A percentile compares a stretch with the other conserved stretches of the same genome.
These are phyloP conservation scores for Backusella tuberculispora DNA, from an alignment of 192 early-diverging fungal species.

Conservation along the genomic window DNA sequence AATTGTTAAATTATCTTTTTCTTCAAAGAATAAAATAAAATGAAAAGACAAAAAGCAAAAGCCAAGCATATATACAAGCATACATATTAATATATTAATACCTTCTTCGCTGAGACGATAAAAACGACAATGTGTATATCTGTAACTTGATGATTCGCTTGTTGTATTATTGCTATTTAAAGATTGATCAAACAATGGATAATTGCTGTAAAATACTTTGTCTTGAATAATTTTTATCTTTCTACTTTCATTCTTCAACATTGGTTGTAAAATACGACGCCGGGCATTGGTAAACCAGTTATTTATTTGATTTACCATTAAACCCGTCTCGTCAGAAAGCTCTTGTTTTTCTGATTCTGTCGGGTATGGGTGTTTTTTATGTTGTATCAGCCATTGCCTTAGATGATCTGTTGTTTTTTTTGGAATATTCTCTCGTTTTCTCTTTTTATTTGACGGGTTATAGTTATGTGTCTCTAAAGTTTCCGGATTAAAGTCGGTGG, in stretches of 20 bases:
- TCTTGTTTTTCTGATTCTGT: constrained; percentile 57
- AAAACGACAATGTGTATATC: constrained; percentile 4
- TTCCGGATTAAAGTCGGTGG: not conserved
- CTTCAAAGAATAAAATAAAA: not conserved
- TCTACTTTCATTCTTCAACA: constrained; percentile 34
- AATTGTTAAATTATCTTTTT: not conserved
- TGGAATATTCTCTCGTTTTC: constrained; percentile 49
- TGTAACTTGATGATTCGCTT: not conserved
- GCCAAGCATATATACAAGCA: not conserved
- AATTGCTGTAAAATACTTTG: constrained; percentile 4
- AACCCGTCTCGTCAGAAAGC: constrained; percentile 48
- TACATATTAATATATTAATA: not conserved
- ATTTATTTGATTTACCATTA: constrained; percentile 61
- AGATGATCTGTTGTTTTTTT: constrained; percentile 50
- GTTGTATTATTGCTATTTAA: not conserved
- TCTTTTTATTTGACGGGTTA: constrained; percentile 18
- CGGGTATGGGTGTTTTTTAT: constrained; percentile 62
- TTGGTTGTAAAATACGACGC: constrained; percentile 57
- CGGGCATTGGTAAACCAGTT: constrained; percentile 71
- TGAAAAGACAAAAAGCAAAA: not conserved
- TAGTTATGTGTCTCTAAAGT: not conserved
- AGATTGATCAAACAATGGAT: not conserved
- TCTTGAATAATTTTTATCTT: constrained; percentile 2
- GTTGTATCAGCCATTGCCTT: constrained; percentile 53
- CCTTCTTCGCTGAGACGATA: not conserved